Conservation (phyloP, 2,329 filamentous ascomycete species). For the Diaporthe sp. region DNA sequence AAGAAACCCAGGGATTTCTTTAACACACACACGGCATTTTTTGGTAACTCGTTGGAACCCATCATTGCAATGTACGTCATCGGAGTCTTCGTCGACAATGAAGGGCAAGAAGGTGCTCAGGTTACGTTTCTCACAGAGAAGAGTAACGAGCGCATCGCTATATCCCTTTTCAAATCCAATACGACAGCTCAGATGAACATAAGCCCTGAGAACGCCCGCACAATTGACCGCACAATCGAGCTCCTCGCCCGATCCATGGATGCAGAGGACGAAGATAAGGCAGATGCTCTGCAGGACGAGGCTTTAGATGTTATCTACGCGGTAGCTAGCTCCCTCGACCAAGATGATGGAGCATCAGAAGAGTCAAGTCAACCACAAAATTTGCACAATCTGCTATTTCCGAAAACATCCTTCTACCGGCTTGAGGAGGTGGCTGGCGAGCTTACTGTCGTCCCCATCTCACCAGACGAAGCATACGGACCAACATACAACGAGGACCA, state of each 20-base stretch:
- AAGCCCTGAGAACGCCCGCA: background rate
- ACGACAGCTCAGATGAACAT: background rate
- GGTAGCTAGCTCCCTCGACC: background rate
- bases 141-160: background rate
- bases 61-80: background rate
- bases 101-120: constrained; percentile 2
- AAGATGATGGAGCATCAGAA: background rate
- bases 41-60: background rate
- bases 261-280: constrained; percentile 6
- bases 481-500: background rate
- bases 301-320: constrained; percentile 5
- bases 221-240: background rate
- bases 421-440: background rate
- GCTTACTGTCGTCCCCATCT: background rate
- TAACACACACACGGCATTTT: background rate
- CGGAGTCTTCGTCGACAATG: background rate
- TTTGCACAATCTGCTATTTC: constrained; percentile 9
- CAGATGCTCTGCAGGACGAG: constrained; percentile 16
- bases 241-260: background rate
- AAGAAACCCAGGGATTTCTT: background rate
- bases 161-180: background rate
- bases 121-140: background rate
- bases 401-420: constrained; percentile 16
- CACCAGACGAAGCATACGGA: background rate
- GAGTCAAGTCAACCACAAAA: background rate